Base-by-base conservation (phyloP, 768 basidiomycete genomes). In the Suillus decipiens region DNA sequence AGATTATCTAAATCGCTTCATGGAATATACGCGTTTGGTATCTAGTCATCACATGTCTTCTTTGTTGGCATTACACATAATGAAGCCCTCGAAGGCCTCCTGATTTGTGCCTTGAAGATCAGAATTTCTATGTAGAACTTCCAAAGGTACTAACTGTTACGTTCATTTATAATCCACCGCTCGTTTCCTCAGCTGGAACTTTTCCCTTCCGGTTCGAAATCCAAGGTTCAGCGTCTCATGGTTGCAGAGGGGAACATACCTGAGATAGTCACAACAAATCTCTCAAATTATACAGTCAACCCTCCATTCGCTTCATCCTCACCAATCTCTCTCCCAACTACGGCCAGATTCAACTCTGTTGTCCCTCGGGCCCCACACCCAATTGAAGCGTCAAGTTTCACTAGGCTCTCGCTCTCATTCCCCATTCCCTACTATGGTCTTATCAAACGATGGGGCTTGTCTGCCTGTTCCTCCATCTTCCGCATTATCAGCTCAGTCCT, bases 401-500 rank as follows among this genome's bases (percentile, higher is more conserved):
- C 55, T 76, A 8, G 79, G 78, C 61, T 42, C 68, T 42, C 71
- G 72, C 39, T 76, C 75, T 0, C 67, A 69, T 9, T 76, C 77
- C 0, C 68, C 76, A 1, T 71, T 74, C 19, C 68, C 75, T 0
- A 73, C 73, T 0, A 68, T 66, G 3, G 73, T 80, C 1, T 77
- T 77, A 8, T 80, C 77, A 0, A 78, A 81, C n/a, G 82, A 82
- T 50, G 79, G 76, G 42, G 76, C 77, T 28, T 81, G 74, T 0
- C 69, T 73, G 9, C 61, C 64, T 10, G 73, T 75, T 1, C 92
- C 92, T 0, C 90, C 92, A 0, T 93, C 92, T 0, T 92, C 92
- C 1, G 92, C 92, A 0, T 80, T 91, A 11, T 91, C 92, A 0
- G 84, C 80, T 3, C 81, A 79, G 19, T 89, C 89, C 3, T 85